A percentile compares a stretch with the other conserved stretches of the same genome.
Evolutionary conservation across 2,329 filamentous ascomycete species (phyloP).

Genomic region (Microcyclosporella mali): DNA sequence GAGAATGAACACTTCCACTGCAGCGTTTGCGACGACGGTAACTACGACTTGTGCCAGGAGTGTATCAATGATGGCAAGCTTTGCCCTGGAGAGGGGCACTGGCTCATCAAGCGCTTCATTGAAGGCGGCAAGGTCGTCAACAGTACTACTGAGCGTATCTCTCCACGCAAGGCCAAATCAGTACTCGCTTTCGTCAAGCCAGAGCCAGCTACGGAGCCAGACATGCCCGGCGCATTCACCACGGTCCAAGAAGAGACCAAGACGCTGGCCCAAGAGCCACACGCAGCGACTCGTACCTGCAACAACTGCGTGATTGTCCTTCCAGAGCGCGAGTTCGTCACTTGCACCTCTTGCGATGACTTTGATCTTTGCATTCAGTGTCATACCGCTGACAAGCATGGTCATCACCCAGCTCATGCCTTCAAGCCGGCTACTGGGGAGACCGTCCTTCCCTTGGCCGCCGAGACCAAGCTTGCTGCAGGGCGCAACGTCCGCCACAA

Average conservation of each 20-base stretch:
- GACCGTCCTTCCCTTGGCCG: slow-evolving; percentile 54
- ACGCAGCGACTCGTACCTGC: slow-evolving; percentile 58
- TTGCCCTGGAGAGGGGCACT: slow-evolving; percentile 75
- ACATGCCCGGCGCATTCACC: slow-evolving; percentile 41
- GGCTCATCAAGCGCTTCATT: slow-evolving; percentile 87
- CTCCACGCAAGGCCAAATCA: slow-evolving; percentile 32
- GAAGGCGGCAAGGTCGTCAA: slow-evolving; percentile 71
- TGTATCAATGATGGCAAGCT: slow-evolving; percentile 71
- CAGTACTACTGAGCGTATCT: slow-evolving; percentile 76
- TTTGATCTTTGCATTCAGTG: slow-evolving; percentile 86
- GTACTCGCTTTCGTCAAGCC: slow-evolving; percentile 19
- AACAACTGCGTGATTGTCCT: slow-evolving; percentile 61
- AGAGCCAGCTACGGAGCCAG: slow-evolving; percentile 32
- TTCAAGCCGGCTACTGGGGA: slow-evolving; percentile 65
- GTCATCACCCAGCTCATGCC: slow-evolving; percentile 81
- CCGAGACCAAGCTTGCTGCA: slow-evolving; percentile 63
- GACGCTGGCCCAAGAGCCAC: slow-evolving; percentile 31
- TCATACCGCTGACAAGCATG: slow-evolving; percentile 69
- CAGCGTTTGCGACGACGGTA: slow-evolving; percentile 83
- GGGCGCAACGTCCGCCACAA: slow-evolving; percentile 78
- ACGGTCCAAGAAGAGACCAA: slow-evolving; percentile 35
- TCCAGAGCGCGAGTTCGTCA: slow-evolving; percentile 72
- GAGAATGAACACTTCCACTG: slow-evolving; percentile 87
- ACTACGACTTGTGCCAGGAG: slow-evolving; percentile 82
- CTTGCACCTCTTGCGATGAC: slow-evolving; percentile 78